Conservation (phyloP, 1,284 basidiomycete genomes). For the Moesziomyces globuligerus region DNA sequence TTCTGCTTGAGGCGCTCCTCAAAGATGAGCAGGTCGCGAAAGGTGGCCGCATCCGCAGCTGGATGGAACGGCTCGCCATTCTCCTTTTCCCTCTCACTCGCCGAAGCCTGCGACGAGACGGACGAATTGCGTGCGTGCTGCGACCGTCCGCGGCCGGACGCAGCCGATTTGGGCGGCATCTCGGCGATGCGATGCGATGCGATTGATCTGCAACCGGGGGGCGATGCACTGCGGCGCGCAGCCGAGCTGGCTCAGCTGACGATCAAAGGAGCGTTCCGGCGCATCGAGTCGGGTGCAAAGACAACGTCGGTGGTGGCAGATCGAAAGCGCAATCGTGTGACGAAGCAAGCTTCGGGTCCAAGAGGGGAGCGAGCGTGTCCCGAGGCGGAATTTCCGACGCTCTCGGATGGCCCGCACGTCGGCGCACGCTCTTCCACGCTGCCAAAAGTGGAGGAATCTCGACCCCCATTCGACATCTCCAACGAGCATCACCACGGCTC, state of each 20-base stretch:
- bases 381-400: no score
- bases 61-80: constrained; percentile 68
- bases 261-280: background rate
- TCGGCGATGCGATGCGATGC: background rate
- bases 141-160: constrained; percentile 21
- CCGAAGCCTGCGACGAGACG: background rate
- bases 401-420: no score
- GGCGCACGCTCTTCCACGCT: no score
- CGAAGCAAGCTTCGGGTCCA: no score
- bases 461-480: no score
- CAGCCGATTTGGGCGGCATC: constrained; percentile 26
- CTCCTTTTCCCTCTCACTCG: constrained; percentile 20
- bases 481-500: no score
- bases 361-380: no score
- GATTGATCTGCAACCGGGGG: background rate
- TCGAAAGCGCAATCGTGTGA: no score
- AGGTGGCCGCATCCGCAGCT: constrained; percentile 78
- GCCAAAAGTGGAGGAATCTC: no score
- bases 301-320: no score
- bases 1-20: constrained; percentile 96
- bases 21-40: constrained; percentile 88
- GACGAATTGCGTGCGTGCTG: constrained; percentile 26
- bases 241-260: background rate
- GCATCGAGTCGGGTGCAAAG: background rate
- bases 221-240: background rate